A percentile compares a stretch with the other conserved stretches of the same genome.
These are phyloP conservation scores for Calonectria henricotiae DNA, from an alignment of 2,329 filamentous ascomycete genomes.

Conservation along the genomic window DNA sequence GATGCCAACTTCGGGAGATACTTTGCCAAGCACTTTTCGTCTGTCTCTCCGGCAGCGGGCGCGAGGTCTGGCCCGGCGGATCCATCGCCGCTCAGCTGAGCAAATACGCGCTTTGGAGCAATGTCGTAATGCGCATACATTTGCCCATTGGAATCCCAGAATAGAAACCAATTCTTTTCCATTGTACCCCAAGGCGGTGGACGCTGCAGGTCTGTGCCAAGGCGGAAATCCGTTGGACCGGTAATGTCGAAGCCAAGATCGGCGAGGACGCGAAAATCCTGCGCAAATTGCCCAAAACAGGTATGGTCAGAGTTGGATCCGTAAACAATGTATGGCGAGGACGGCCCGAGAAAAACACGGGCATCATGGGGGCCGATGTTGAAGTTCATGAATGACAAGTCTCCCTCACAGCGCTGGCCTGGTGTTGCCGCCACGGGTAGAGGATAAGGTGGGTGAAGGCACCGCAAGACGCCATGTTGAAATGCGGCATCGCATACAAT, in stretches of 20 bases:
- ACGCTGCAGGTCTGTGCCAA: slow-evolving; percentile 68
- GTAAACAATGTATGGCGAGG: slow-evolving; percentile 67
- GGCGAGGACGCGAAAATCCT: slow-evolving; percentile 68
- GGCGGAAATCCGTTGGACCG: slow-evolving; percentile 57
- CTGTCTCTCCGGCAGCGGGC: slow-evolving; percentile 54
- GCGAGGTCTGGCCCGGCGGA: slow-evolving; percentile 66
- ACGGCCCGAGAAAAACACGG: slow-evolving; percentile 71
- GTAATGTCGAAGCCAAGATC: slow-evolving; percentile 59
- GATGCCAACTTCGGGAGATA: slow-evolving; percentile 62
- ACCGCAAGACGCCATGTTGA: slow-evolving; percentile 60
- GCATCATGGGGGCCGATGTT: slow-evolving; percentile 73
- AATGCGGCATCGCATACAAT: slow-evolving; percentile 69
- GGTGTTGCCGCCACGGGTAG: slow-evolving; percentile 66
- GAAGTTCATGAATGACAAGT: slow-evolving; percentile 61
- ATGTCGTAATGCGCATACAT: slow-evolving; percentile 72
- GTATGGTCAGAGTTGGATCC: slow-evolving; percentile 70
- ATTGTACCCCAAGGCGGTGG: slow-evolving; percentile 63
- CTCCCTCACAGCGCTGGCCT: slow-evolving; percentile 63
- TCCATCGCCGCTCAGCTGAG: slow-evolving; percentile 64
- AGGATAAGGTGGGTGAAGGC: slow-evolving; percentile 59
- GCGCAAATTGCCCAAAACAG: slow-evolving; percentile 73
- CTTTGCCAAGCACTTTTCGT: slow-evolving; percentile 64
- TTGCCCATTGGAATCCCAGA: slow-evolving; percentile 68
- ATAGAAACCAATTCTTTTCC: slow-evolving; percentile 77
- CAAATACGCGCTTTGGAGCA: slow-evolving; percentile 66